phyloP scores from a whole-genome alignment of 164 flowering plant species.

The Nelumbo lutea region DNA sequence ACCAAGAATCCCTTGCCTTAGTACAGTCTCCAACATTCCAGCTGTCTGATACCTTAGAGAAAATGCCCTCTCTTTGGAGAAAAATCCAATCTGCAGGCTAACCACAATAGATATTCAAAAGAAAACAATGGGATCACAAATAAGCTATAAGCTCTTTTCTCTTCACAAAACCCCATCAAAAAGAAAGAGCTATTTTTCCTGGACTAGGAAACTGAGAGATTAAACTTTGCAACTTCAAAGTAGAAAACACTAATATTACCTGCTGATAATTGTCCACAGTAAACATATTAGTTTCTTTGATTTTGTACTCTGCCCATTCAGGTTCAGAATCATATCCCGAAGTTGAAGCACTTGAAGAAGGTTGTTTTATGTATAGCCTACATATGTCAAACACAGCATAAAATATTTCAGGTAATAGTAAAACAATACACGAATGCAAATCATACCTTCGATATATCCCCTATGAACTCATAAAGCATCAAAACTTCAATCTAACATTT shows the following conservation, averaged over 20 bases:
- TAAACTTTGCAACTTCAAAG: conserved; percentile 1
- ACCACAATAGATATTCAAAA: conserved; percentile 32
- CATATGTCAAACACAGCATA: conserved; percentile 7
- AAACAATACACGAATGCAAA: not conserved
- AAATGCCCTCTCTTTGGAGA: conserved; percentile 78
- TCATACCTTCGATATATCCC: not conserved
- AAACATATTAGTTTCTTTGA: conserved; percentile 92
- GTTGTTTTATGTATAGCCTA: conserved; percentile 86
- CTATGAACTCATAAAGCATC: not conserved
- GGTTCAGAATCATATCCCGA: conserved; percentile 46
- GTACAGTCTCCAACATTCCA: conserved; percentile 83
- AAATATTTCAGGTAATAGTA: not conserved
- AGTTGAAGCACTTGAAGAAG: conserved; percentile 50
- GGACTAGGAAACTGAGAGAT: not conserved
- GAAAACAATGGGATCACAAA: conserved; percentile 12
- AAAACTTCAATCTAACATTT: not conserved
- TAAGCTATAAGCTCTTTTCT: too few species aligned
- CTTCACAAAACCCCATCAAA: too few species aligned
- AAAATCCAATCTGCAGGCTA: conserved; percentile 88
- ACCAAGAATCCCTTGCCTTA: conserved; percentile 90
- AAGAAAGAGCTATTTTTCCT: not conserved
- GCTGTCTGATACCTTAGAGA: conserved; percentile 89
- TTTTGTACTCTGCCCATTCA: conserved; percentile 95
- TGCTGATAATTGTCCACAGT: conserved; percentile 96
- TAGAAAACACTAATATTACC: conserved; percentile 39